Conservation (phyloP, 1,284 basidiomycete genomes). For the Schizopora paradoxa region DNA sequence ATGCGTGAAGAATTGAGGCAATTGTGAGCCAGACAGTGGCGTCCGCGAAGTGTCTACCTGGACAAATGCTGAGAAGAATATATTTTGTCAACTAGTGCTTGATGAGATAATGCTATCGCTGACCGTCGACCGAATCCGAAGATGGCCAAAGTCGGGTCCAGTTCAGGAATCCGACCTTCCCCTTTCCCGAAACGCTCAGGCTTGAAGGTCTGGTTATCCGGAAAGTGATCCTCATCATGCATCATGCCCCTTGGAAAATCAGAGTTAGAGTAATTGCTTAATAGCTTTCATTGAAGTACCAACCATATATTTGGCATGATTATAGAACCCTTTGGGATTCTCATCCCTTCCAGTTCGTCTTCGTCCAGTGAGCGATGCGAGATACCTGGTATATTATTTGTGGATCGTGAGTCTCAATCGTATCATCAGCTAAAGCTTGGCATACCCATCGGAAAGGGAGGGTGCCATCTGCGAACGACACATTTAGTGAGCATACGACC, state of each 20-base stretch:
- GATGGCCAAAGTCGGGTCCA: constrained; percentile 11
- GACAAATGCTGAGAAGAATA: constrained; percentile 13
- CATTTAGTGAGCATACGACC: neutral
- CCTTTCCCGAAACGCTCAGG: constrained; percentile 11
- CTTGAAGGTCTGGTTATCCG: constrained; percentile 1
- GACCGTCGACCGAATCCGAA: constrained; percentile 16
- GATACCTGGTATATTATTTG: constrained; percentile 5
- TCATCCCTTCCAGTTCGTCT: constrained; percentile 2
- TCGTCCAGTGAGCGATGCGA: constrained; percentile 12
- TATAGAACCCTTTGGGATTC: constrained; percentile 9
- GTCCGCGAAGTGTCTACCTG: constrained; percentile 18
- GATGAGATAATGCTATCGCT: neutral
- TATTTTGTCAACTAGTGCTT: neutral
- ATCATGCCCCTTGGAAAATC: constrained; percentile 7
- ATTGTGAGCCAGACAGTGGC: constrained; percentile 17
- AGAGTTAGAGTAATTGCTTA: neutral
- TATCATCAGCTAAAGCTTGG: neutral
- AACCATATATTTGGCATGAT: constrained; percentile 13
- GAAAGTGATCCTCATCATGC: constrained; percentile 7
- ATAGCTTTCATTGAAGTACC: neutral
- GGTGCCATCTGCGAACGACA: constrained; percentile 4
- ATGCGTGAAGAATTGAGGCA: constrained; percentile 12
- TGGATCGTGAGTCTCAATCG: neutral
- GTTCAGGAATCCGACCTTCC: neutral
- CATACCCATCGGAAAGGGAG: constrained; percentile 9